Conservation (phyloP, 495 filamentous ascomycete genomes). For the Cetradonia linearis region DNA sequence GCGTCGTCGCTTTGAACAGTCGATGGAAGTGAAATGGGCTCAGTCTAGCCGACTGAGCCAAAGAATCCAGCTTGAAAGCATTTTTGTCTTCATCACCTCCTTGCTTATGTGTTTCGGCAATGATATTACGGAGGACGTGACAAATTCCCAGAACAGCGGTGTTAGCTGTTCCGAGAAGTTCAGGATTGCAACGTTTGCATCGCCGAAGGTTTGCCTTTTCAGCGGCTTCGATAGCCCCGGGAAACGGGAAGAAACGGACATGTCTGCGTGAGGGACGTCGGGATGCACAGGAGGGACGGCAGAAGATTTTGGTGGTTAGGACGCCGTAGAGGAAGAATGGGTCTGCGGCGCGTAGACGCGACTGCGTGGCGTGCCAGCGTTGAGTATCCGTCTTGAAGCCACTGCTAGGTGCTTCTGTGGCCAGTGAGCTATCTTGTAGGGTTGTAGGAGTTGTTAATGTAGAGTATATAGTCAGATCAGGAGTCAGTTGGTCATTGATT, state of each 20-base stretch:
- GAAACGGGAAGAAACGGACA: constrained; percentile 46
- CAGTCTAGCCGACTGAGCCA: constrained; percentile 44
- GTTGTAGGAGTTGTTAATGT: background rate
- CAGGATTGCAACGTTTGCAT: constrained; percentile 56
- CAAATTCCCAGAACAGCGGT: constrained; percentile 39
- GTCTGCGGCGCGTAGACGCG: constrained; percentile 40
- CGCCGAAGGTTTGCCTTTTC: constrained; percentile 46
- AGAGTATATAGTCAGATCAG: constrained; percentile 2
- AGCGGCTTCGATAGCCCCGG: constrained; percentile 37
- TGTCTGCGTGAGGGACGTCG: constrained; percentile 54
- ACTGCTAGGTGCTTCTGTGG: background rate
- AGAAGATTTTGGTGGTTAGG: constrained; percentile 53
- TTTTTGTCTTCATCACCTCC: constrained; percentile 27
- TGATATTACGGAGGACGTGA: constrained; percentile 19
- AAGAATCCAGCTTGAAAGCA: constrained; percentile 36
- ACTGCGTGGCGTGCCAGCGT: constrained; percentile 48
- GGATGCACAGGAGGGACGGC: constrained; percentile 49
- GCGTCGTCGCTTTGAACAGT: constrained; percentile 48
- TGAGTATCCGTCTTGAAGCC: constrained; percentile 14
- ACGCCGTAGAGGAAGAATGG: constrained; percentile 53
- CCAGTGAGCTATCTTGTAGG: background rate
- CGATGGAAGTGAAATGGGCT: constrained; percentile 56
- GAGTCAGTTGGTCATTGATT: background rate
- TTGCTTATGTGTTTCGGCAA: constrained; percentile 35
- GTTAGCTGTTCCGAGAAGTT: constrained; percentile 30